Conservation (phyloP, 768 basidiomycete species). For the Suillus subaureus region DNA sequence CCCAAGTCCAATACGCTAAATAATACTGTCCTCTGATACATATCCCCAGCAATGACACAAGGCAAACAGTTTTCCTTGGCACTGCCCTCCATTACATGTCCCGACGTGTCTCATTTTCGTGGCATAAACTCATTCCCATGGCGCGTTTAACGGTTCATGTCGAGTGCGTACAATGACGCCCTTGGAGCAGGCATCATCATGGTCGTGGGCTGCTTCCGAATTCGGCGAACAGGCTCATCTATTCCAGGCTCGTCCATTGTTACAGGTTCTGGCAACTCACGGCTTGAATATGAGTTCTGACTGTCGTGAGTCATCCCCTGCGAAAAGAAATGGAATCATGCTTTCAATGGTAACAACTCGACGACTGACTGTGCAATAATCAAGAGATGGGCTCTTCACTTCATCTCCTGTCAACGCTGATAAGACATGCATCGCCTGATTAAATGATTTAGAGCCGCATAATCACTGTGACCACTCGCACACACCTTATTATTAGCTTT, state of each 20-base stretch:
- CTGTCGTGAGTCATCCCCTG: slow-evolving; percentile 1
- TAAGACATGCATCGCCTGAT: slow-evolving; percentile 4
- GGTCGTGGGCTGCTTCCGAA: neutral
- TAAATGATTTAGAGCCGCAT: neutral
- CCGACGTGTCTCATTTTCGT: neutral
- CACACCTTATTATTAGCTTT: slow-evolving; percentile 17
- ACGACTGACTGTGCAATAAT: slow-evolving; percentile 8
- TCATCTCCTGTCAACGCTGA: slow-evolving; percentile 5
- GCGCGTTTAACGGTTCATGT: neutral
- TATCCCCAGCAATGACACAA: neutral
- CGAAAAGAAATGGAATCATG: neutral
- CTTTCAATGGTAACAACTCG: neutral
- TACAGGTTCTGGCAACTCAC: neutral
- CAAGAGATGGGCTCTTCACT: slow-evolving; percentile 4
- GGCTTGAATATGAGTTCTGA: slow-evolving; percentile 3
- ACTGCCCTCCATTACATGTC: neutral
- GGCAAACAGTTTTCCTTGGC: neutral
- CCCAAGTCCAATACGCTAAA: neutral
- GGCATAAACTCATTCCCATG: neutral
- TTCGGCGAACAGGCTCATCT: neutral
- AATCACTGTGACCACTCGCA: neutral
- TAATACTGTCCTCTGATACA: neutral
- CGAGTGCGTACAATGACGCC: neutral
- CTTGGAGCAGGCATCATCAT: neutral
- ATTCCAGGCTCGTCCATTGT: neutral